These are phyloP conservation scores for Oryza meridionalis DNA, from an alignment of 176 grass and related monocot species.

Conservation along the genomic window DNA sequence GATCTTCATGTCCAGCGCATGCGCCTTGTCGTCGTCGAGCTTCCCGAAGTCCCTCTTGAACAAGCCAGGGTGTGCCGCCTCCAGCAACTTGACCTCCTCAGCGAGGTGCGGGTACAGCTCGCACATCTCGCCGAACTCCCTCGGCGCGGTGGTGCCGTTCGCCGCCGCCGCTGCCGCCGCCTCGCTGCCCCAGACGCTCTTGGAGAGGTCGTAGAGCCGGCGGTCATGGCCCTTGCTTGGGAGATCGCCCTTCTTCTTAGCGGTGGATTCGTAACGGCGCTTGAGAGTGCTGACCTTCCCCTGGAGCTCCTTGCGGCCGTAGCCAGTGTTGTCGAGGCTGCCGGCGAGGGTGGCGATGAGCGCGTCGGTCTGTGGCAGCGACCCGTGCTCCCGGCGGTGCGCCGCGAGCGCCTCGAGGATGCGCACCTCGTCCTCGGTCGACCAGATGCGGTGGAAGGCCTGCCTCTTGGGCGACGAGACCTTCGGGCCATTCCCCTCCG, in stretches of 20 bases:
- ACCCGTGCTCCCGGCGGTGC: constrained; percentile 41
- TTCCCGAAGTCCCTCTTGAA: constrained; percentile 52
- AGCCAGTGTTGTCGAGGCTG: constrained; percentile 31
- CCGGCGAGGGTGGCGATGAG: constrained; percentile 32
- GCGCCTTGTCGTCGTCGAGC: constrained; percentile 49
- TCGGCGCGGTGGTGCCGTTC: background rate
- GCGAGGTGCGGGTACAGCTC: constrained; percentile 41
- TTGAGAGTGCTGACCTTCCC: constrained; percentile 39
- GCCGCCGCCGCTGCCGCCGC: no score
- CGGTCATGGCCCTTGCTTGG: constrained; percentile 49
- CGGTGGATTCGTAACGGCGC: background rate
- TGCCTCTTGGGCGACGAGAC: constrained; percentile 13
- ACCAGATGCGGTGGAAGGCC: constrained; percentile 44
- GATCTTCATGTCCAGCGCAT: constrained; percentile 47
- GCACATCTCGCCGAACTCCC: constrained; percentile 26
- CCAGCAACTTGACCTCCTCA: constrained; percentile 40
- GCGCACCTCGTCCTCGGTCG: constrained; percentile 39
- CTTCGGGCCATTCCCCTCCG: constrained; percentile 1
- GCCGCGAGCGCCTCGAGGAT: constrained; percentile 49
- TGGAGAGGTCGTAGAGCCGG: constrained; percentile 37
- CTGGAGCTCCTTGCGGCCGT: constrained; percentile 19
- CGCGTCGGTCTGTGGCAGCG: constrained; percentile 8
- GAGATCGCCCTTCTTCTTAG: constrained; percentile 16
- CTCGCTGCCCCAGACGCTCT: constrained; percentile 26
- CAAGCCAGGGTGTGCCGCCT: background rate